Conservation (phyloP, 1,139 yeast species). For the Debaryomyces singareniensis region DNA sequence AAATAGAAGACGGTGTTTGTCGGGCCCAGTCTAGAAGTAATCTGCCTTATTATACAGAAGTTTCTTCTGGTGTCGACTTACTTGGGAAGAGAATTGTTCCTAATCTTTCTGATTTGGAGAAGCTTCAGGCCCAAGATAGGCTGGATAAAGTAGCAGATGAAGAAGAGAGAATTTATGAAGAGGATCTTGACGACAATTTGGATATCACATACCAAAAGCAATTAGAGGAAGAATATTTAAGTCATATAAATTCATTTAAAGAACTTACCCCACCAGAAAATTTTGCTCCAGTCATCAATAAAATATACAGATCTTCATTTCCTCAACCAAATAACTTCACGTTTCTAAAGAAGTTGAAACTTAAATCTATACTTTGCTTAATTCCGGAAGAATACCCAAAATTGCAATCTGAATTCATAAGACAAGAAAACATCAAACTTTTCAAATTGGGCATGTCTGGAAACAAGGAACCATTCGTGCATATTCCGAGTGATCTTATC, state of each 20-base stretch:
- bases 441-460: slow-evolving; percentile 94
- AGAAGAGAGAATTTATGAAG: slow-evolving; percentile 24
- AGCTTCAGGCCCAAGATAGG: neutral
- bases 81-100: too few relatives aligned
- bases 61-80: too few relatives aligned
- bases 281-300: slow-evolving; percentile 76
- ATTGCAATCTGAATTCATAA: slow-evolving; percentile 60
- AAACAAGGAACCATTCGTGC: slow-evolving; percentile 90
- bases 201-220: slow-evolving; percentile 21
- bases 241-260: slow-evolving; percentile 6
- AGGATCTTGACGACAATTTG: slow-evolving; percentile 38
- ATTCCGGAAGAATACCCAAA: slow-evolving; percentile 90
- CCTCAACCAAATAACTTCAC: slow-evolving; percentile 79
- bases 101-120: neutral
- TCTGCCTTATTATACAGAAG: too few relatives aligned
- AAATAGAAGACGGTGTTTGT: neutral
- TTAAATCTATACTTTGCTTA: slow-evolving; percentile 74
- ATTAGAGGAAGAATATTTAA: slow-evolving; percentile 15
- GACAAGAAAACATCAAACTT: slow-evolving; percentile 54
- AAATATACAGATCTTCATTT: slow-evolving; percentile 81
- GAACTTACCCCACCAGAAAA: slow-evolving; percentile 77
- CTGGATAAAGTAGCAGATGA: slow-evolving; percentile 5
- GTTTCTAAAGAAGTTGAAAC: slow-evolving; percentile 53
- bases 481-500: slow-evolving; percentile 68
- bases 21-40: neutral